Conservation (phyloP, 2,329 filamentous ascomycete genomes). For the Calonectria honghensis region DNA sequence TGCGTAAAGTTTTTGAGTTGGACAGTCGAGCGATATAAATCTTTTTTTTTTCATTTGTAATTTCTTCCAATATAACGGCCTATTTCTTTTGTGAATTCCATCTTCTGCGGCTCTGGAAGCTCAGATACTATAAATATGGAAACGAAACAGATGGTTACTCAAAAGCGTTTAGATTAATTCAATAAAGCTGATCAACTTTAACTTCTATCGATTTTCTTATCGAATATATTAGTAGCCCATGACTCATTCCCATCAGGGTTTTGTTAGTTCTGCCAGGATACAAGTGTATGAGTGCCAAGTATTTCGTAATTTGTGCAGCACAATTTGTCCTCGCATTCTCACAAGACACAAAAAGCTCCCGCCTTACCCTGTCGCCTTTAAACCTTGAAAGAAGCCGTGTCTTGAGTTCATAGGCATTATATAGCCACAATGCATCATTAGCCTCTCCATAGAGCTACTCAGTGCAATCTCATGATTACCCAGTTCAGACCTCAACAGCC, state of each 20-base stretch:
- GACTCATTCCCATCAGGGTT: not conserved
- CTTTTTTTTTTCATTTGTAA: not conserved
- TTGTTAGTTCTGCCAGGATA: not conserved
- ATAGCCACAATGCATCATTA: not conserved
- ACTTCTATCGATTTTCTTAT: too few relatives aligned
- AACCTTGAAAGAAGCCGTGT: not conserved
- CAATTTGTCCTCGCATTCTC: too few relatives aligned
- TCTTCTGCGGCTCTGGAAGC: not conserved
- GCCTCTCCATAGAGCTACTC: not conserved
- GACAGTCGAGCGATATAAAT: slow-evolving; percentile 13
- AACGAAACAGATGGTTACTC: not conserved
- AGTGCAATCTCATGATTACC: not conserved
- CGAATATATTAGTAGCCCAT: not conserved
- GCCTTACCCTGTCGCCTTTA: too few relatives aligned
- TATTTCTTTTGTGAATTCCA: too few relatives aligned
- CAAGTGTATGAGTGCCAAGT: too few relatives aligned
- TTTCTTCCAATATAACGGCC: too few relatives aligned
- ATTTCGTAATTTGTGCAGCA: too few relatives aligned
- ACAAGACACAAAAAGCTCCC: too few relatives aligned
- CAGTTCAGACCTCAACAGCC: not conserved
- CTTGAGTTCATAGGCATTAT: not conserved
- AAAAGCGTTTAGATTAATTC: not conserved
- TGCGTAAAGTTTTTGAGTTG: slow-evolving; percentile 1
- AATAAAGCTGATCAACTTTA: not conserved
- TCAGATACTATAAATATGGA: too few relatives aligned